Evolutionary conservation across 179 eudicot species (phyloP).

Genomic region (Silene vulgaris): DNA sequence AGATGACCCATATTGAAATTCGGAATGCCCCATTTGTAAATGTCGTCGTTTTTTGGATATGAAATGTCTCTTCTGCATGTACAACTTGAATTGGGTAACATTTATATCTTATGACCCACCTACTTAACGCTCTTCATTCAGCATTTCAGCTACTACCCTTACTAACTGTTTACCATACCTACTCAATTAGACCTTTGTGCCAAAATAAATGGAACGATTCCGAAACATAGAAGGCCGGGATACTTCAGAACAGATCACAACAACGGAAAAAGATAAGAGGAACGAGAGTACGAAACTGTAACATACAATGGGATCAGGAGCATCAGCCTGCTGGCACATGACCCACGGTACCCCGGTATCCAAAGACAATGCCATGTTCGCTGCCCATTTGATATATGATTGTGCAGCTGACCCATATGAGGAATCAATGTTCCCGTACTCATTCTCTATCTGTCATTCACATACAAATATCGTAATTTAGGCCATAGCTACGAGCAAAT

Average conservation of each 20-base stretch:
- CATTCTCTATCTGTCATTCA: slow-evolving; percentile 73
- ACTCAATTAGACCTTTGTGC: too few relatives aligned
- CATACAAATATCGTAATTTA: too few relatives aligned
- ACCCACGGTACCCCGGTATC: slow-evolving; percentile 99
- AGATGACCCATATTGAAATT: too few relatives aligned
- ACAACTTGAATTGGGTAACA: too few relatives aligned
- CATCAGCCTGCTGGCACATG: slow-evolving; percentile 89
- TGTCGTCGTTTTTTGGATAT: neutral
- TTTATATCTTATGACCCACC: too few relatives aligned
- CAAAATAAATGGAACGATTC: too few relatives aligned
- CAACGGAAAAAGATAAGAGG: neutral
- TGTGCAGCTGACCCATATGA: slow-evolving; percentile 57
- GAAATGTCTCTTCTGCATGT: neutral
- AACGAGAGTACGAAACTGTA: neutral
- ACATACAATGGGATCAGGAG: slow-evolving; percentile 86
- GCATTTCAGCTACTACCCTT: too few relatives aligned
- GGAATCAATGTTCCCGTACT: slow-evolving; percentile 70
- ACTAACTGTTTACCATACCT: too few relatives aligned
- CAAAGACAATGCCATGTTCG: slow-evolving; percentile 80
- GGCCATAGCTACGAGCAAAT: too few relatives aligned
- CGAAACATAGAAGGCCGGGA: too few relatives aligned
- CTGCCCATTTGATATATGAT: slow-evolving; percentile 84
- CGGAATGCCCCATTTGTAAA: neutral
- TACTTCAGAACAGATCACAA: neutral
- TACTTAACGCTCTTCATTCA: too few relatives aligned